Base-by-base conservation (phyloP, 345 rosid species). In the Eutrema japonicum region DNA sequence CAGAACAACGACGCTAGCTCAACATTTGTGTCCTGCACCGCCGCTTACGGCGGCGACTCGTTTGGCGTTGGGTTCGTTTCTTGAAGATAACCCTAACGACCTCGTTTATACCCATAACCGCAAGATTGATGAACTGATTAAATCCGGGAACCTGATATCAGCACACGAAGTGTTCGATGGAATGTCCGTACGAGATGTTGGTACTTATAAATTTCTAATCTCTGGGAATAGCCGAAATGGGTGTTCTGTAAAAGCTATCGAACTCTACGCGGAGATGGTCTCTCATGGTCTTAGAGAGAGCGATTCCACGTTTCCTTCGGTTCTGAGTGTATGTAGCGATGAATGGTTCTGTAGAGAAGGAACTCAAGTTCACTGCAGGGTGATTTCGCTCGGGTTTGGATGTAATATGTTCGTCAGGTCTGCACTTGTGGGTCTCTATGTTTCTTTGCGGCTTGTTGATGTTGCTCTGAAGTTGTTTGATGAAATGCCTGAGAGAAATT, bases 301-400 rank as follows among this genome's bases (percentile, higher is more conserved):
- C 66, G 84, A 85, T 12, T 82, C 84, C 1, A 88, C 93, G 7
- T 85, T 84, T 76, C 85, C 94, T 64, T 84, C 94, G 7, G 87
- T 87, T 64, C 42, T 86, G 51, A 86, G 96, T 78, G 70, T 84
- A 48, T 90, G 96, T 82, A 70, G 75, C 27, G 64, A 75, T 42
- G 79, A 52, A 5, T 78, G 76, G 63, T 80, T 88, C 41, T 60
- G 18, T 32, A 64, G 57, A 66, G 90, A 84, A 81, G 96, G 93
- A 47, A 73, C 71, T 75, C 96, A 88, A 68, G 85, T 83, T 73
- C 96, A 88, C 49, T 81, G 96, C 68, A 87, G 97, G 75, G 86
- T 83, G 74, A 38, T 89, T 59, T 78, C 60, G 16, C 85, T 86
- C 5, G 96, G 92, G 74, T 81, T 83, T 66, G 78, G 36, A 51